Evolutionary conservation across 352 stramenopile species (phyloP), one percentile per base, ranked within the genome.

Genomic region (Sclerospora graminicola): DNA sequence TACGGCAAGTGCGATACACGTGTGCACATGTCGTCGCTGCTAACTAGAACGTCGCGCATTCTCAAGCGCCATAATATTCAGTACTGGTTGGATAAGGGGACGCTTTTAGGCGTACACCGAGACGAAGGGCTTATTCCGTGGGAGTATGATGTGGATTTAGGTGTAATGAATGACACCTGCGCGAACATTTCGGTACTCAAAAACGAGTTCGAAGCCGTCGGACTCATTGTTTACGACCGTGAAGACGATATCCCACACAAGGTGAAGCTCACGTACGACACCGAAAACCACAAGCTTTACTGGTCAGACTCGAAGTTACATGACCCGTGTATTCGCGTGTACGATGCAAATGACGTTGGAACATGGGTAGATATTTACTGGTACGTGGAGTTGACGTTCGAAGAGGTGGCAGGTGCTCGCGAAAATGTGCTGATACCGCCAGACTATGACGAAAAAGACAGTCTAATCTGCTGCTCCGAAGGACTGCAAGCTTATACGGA

Each of bases 41-140:
- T 88, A 45, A 83, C 62, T 30, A 85, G 79, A 51, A 84, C 76
- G 16, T 72, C 72, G 9, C 52, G 29, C 1, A 77, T 88, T 29
- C 56, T 88, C 18, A 62, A 84, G 45, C 57, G 49, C 40, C 66
- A 87, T 57, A 55, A 72, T 26, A 37, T 89, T 54, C 68, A 89
- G 62, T 89, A 86, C 41, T 89, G 77, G 77, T 68, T 89, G 15
- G 77, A 89, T 64, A 86, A 85, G 51, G 74, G 77, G 41, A 85
- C 77, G 38, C 57, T 89, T 2, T 51, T 87, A 11, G 74, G 77
- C 24, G 62, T 86, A 23, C 63, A 85, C 23, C 74, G 77, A 14
- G 72, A 89, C 42, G 51, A 71, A 2, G 74, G 69, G 4, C 56
- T 89, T 24, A 89, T 89, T 46, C 75, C 74, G 10, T 87, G 72